These are phyloP conservation scores for Talaromyces borbonicus DNA, from an alignment of 495 filamentous ascomycete genomes.

Conservation along the genomic window DNA sequence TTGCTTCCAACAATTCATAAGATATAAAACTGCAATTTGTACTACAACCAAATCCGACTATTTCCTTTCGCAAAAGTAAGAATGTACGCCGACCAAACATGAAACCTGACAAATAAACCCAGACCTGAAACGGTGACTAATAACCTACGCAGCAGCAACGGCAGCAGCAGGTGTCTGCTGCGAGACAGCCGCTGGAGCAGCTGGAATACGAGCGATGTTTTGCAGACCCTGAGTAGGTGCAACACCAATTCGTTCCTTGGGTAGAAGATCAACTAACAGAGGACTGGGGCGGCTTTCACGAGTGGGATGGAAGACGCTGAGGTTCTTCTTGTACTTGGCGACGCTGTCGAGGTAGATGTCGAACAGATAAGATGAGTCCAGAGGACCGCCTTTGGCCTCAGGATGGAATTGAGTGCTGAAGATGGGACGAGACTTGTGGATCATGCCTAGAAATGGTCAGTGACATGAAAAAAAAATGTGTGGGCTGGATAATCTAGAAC, in stretches of 20 bases:
- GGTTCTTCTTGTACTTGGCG: slow-evolving; percentile 73
- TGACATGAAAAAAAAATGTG: background rate
- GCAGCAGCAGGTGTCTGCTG: slow-evolving; percentile 1
- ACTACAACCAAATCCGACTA: no score
- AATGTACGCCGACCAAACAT: background rate
- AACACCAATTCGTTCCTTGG: slow-evolving; percentile 90
- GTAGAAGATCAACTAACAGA: slow-evolving; percentile 79
- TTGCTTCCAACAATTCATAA: no score
- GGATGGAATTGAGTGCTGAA: slow-evolving; percentile 99
- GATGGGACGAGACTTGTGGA: slow-evolving; percentile 91
- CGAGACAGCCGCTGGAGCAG: slow-evolving; percentile 24
- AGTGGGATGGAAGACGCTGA: slow-evolving; percentile 50
- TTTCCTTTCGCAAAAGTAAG: no score
- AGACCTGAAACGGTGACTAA: background rate
- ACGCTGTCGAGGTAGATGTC: slow-evolving; percentile 92
- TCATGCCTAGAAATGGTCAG: slow-evolving; percentile 46
- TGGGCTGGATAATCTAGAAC: no score
- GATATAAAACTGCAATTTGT: no score
- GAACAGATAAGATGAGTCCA: slow-evolving; percentile 90
- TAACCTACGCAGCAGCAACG: slow-evolving; percentile 3
- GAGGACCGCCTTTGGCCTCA: slow-evolving; percentile 90
- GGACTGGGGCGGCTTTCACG: slow-evolving; percentile 77
- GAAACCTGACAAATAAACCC: background rate
- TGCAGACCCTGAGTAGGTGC: slow-evolving; percentile 53
- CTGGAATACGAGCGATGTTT: slow-evolving; percentile 34